These are phyloP conservation scores for Delonix regia DNA, from an alignment of 306 rosid species.

Conservation along the genomic window DNA sequence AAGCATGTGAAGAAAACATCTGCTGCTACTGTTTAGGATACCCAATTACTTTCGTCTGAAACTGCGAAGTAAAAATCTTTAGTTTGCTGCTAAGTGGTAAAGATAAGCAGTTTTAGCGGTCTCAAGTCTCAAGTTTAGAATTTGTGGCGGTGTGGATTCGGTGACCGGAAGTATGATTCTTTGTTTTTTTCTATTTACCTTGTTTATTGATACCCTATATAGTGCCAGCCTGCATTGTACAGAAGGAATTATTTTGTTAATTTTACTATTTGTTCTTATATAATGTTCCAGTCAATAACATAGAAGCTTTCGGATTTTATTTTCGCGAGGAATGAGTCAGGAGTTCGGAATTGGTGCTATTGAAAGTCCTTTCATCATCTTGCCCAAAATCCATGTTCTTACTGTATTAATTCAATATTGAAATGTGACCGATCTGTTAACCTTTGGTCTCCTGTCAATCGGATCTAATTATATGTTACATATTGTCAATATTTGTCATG, in stretches of 20 bases:
- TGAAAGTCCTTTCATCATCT: background rate
- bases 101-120: slow-evolving; percentile 31
- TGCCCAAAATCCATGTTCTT: background rate
- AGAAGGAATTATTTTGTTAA: slow-evolving; percentile 45
- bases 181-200: slow-evolving; percentile 42
- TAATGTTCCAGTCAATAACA: slow-evolving; percentile 9
- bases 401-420: background rate
- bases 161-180: slow-evolving; percentile 36
- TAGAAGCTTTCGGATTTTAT: background rate
- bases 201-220: slow-evolving; percentile 24
- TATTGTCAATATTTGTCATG: too few species aligned
- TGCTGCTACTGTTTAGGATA: slow-evolving; percentile 38
- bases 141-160: slow-evolving; percentile 37
- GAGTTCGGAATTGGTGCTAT: background rate
- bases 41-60: slow-evolving; percentile 19
- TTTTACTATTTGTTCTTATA: slow-evolving; percentile 36
- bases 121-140: slow-evolving; percentile 15
- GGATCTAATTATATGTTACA: too few species aligned
- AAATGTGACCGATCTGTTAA: too few species aligned
- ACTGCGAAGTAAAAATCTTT: slow-evolving; percentile 26
- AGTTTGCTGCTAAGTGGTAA: slow-evolving; percentile 34
- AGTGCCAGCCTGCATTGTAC: slow-evolving; percentile 57
- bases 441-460: too few species aligned
- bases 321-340: background rate
- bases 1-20: slow-evolving; percentile 51